Evolutionary conservation across 306 rosid genomes (phyloP).

Genomic region (Pachyrhizus erosus): DNA sequence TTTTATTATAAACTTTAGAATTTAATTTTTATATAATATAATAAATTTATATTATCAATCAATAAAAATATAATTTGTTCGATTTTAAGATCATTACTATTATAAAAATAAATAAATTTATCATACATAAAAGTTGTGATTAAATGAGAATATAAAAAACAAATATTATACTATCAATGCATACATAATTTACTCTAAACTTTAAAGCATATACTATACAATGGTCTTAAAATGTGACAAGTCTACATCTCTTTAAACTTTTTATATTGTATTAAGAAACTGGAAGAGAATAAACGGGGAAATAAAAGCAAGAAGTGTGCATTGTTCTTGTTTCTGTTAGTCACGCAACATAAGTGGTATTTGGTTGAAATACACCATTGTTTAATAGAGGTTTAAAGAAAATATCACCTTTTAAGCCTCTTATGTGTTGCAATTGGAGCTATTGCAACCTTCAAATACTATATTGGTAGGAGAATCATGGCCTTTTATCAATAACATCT

Average conservation of each 20-base stretch:
- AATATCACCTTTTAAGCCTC: constrained; percentile 46
- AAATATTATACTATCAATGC: not conserved
- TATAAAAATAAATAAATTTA: too few relatives aligned
- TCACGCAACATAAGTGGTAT: constrained; percentile 44
- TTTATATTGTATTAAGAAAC: not conserved
- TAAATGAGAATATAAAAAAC: too few relatives aligned
- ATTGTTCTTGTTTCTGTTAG: constrained; percentile 14
- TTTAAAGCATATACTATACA: not conserved
- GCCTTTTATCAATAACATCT: constrained; percentile 46
- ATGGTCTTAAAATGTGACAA: not conserved
- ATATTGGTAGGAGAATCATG: constrained; percentile 40
- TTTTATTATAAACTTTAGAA: not conserved
- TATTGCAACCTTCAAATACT: constrained; percentile 31
- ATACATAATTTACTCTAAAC: not conserved
- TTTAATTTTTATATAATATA: not conserved
- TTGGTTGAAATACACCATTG: constrained; percentile 42
- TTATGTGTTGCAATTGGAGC: constrained; percentile 51
- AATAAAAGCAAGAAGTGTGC: constrained; percentile 13
- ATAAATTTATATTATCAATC: too few relatives aligned
- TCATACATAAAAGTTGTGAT: too few relatives aligned
- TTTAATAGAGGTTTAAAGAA: constrained; percentile 36
- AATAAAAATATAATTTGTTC: too few relatives aligned
- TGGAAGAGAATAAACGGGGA: constrained; percentile 14
- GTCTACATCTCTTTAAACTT: not conserved
- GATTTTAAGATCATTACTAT: too few relatives aligned